Percentiles rank a stretch among this genome's conserved stretches.
Conservation (phyloP, 805 yeast species). For the Kockiozyma suomiensis region DNA sequence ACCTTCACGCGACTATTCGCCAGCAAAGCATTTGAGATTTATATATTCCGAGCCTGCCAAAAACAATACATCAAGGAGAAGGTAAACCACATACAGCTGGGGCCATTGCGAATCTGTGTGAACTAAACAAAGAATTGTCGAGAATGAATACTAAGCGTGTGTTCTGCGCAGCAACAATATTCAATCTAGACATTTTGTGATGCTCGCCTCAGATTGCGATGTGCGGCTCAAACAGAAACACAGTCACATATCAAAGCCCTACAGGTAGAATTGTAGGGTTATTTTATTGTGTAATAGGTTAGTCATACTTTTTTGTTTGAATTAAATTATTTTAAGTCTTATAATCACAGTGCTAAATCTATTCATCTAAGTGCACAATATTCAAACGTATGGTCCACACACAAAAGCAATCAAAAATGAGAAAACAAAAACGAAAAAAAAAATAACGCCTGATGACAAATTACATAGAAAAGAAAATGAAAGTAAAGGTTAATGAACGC, state of each 20-base stretch:
- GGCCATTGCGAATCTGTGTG: conserved; percentile 22
- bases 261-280: background rate
- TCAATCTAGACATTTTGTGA: background rate
- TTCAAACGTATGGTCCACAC: no score
- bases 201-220: background rate
- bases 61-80: background rate
- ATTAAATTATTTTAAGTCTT: no score
- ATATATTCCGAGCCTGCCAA: background rate
- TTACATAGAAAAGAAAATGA: no score
- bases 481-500: no score
- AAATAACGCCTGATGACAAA: no score
- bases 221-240: conserved; percentile 5
- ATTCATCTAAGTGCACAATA: no score
- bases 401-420: no score
- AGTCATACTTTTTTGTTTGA: no score
- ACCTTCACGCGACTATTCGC: conserved; percentile 17
- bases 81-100: conserved; percentile 25
- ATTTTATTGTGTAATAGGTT: no score
- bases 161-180: background rate
- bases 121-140: background rate
- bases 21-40: conserved; percentile 30
- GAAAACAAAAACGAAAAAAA: no score
- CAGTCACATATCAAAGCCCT: conserved; percentile 11
- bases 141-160: background rate
- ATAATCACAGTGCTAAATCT: no score